These are phyloP conservation scores for Pleurozium schreberi DNA, from an alignment of 225 moss, liverwort and hornwort species.

Conservation along the genomic window DNA sequence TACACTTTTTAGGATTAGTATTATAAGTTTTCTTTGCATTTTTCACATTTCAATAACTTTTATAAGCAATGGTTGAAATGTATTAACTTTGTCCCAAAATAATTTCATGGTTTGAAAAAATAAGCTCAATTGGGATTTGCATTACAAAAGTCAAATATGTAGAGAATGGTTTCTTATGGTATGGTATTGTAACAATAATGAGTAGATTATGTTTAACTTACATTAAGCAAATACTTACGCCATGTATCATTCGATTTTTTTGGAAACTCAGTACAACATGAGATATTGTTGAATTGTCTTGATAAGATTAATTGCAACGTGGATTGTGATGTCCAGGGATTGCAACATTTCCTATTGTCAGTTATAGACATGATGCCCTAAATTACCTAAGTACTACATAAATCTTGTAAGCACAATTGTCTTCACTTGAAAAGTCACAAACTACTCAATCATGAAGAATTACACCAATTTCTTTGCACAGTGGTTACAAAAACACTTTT, in stretches of 20 bases:
- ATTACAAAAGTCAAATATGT: no score
- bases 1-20: neutral
- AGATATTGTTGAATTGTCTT: neutral
- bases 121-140: neutral
- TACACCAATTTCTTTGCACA: neutral
- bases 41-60: neutral
- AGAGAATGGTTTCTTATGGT: no score
- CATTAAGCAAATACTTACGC: no score
- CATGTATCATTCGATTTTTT: no score
- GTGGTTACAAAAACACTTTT: no score
- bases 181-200: no score
- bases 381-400: neutral
- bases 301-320: neutral
- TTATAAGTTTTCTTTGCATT: neutral
- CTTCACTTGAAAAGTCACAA: neutral
- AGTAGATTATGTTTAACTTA: no score
- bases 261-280: no score
- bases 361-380: neutral
- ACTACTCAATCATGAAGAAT: neutral
- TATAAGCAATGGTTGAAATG: neutral
- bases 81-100: rapidly evolving
- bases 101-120: neutral
- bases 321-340: no score
- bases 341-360: neutral
- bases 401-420: neutral